Conservation (phyloP, 2,329 filamentous ascomycete genomes). For the Diaporthe vaccinii region DNA sequence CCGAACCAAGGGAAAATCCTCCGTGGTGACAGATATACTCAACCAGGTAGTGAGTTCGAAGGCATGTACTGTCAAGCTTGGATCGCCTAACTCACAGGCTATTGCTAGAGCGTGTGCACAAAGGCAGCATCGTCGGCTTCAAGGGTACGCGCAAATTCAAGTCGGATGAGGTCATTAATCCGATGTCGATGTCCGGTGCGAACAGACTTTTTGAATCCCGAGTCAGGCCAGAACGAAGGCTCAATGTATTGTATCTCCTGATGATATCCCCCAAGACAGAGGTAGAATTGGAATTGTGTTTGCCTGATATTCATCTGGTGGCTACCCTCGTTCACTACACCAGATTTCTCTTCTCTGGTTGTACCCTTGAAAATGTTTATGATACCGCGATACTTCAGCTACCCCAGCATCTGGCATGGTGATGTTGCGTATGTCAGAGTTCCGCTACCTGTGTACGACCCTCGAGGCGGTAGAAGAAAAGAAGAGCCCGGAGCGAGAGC, state of each 20-base stretch:
- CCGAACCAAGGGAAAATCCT: neutral
- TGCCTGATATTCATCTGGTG: conserved; percentile 10
- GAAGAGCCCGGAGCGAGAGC: neutral
- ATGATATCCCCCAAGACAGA: neutral
- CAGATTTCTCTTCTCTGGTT: neutral
- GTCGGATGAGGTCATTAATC: neutral
- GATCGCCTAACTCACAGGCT: neutral
- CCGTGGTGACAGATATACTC: neutral
- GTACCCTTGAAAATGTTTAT: neutral
- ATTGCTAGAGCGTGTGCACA: neutral
- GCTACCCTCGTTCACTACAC: neutral
- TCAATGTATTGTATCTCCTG: neutral
- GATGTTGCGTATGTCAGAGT: conserved; percentile 4
- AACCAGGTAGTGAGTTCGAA: neutral
- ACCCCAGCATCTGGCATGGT: conserved; percentile 9
- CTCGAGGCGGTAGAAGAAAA: conserved; percentile 1
- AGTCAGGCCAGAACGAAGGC: neutral
- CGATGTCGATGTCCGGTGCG: neutral
- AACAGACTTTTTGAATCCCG: neutral
- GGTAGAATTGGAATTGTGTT: neutral
- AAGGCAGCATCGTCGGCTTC: neutral
- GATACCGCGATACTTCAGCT: conserved; percentile 2
- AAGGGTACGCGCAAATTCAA: neutral
- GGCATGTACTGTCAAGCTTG: neutral
- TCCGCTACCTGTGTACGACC: neutral